phyloP scores from a whole-genome alignment of 139 green algal genomes.

The Picochlorum sp. region DNA sequence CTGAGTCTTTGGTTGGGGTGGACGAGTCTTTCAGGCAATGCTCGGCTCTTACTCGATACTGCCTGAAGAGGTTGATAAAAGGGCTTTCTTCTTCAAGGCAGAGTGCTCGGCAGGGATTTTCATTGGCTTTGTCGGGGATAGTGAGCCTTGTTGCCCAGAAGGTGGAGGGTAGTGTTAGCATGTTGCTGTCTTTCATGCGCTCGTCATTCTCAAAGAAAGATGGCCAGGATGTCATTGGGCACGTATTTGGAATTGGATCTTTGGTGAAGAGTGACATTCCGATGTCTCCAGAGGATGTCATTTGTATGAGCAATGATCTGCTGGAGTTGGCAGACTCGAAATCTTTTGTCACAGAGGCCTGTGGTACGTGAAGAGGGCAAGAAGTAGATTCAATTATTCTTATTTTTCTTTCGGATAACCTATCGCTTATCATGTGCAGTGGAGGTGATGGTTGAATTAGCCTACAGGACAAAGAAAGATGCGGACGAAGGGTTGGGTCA shows the following conservation, averaged over 20 bases:
- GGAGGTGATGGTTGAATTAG: too few species aligned
- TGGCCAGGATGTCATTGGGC: background rate
- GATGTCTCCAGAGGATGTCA: background rate
- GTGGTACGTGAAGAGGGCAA: background rate
- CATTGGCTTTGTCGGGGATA: conserved; percentile 49
- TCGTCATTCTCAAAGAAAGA: background rate
- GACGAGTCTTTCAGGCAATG: conserved; percentile 36
- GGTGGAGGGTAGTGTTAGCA: background rate
- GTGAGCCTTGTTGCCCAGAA: conserved; percentile 14
- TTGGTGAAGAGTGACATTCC: background rate
- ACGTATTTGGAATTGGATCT: background rate
- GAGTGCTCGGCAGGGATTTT: conserved; percentile 74
- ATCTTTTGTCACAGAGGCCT: conserved; percentile 1
- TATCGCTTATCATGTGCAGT: too few species aligned
- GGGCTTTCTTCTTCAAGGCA: conserved; percentile 55
- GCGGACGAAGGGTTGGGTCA: too few species aligned
- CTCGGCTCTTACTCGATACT: conserved; percentile 54
- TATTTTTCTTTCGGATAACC: too few species aligned
- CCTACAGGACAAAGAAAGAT: too few species aligned
- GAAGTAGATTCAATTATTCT: background rate
- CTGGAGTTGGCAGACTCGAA: background rate
- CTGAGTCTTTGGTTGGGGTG: conserved; percentile 10
- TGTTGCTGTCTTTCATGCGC: background rate
- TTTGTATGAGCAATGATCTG: background rate
- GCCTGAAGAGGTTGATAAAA: conserved; percentile 51